These are phyloP conservation scores for Pythium rhizo-oryzae DNA, from an alignment of 352 stramenopile genomes.

Conservation along the genomic window DNA sequence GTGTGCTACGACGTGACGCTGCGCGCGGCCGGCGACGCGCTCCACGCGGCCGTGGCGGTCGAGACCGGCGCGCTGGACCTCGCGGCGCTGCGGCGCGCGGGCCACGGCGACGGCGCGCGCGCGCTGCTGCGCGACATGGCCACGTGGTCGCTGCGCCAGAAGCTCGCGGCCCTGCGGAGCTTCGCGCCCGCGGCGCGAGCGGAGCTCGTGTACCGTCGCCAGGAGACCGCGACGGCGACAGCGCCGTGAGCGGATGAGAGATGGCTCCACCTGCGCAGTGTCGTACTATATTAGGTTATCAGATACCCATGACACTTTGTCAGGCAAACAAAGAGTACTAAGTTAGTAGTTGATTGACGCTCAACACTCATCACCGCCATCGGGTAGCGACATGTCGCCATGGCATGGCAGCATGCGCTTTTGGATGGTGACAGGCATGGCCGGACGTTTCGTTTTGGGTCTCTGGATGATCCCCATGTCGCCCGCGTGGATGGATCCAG, in stretches of 20 bases:
- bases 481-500: too few relatives aligned
- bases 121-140: constrained; percentile 16
- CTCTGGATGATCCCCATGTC: too few relatives aligned
- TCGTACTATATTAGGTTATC: too few relatives aligned
- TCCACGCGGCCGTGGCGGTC: constrained; percentile 15
- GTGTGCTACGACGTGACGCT: constrained; percentile 18
- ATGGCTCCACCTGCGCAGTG: too few relatives aligned
- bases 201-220: background rate
- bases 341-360: too few relatives aligned
- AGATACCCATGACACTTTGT: too few relatives aligned
- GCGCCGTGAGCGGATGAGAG: background rate
- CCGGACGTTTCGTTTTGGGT: too few relatives aligned
- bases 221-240: background rate
- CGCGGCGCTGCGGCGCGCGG: constrained; percentile 8
- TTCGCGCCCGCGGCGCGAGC: constrained; percentile 12
- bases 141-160: constrained; percentile 19
- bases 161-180: constrained; percentile 14
- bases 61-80: constrained; percentile 11
- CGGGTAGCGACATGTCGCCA: too few relatives aligned
- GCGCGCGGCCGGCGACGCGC: background rate
- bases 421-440: too few relatives aligned
- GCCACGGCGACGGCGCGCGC: constrained; percentile 8
- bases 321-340: too few relatives aligned
- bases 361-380: too few relatives aligned
- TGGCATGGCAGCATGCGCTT: too few relatives aligned